Conservation (phyloP, 2,329 filamentous ascomycete species). For the Aaosphaeria pasadenensis region DNA sequence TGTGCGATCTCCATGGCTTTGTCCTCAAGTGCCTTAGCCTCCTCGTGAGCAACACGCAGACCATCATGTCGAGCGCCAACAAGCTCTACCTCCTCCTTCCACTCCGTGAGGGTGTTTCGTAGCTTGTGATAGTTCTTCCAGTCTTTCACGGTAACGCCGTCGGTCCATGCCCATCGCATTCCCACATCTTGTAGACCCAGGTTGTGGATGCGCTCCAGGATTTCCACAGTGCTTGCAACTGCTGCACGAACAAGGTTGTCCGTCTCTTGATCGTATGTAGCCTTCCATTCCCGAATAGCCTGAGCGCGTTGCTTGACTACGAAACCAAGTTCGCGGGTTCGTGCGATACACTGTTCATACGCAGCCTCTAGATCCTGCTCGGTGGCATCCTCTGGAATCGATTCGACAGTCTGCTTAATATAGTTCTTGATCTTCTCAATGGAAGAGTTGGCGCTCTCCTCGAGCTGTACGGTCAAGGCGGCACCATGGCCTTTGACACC, state of each 20-base stretch:
- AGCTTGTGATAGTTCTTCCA: constrained; percentile 94
- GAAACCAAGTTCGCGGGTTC: constrained; percentile 66
- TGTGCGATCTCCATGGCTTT: constrained; percentile 78
- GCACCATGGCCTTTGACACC: constrained; percentile 66
- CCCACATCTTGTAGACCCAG: constrained; percentile 87
- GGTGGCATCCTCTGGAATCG: constrained; percentile 58
- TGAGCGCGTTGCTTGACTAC: constrained; percentile 76
- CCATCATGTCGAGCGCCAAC: constrained; percentile 72
- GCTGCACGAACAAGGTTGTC: constrained; percentile 66
- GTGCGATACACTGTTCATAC: constrained; percentile 51
- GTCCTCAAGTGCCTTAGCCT: constrained; percentile 68
- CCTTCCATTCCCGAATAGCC: constrained; percentile 72
- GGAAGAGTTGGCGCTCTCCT: constrained; percentile 63
- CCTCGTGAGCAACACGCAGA: constrained; percentile 64
- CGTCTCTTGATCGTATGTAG: constrained; percentile 68
- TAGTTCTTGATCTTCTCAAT: constrained; percentile 63
- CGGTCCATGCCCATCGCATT: constrained; percentile 92
- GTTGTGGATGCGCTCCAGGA: constrained; percentile 78
- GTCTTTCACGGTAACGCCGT: constrained; percentile 93
- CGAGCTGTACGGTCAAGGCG: constrained; percentile 65
- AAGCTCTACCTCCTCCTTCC: constrained; percentile 77
- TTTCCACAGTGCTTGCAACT: constrained; percentile 76
- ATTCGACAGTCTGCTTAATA: constrained; percentile 56
- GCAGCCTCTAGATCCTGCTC: constrained; percentile 52
- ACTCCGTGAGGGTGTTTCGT: constrained; percentile 77